Conservation (phyloP, 441 rosid species). For the Pelargonium australe region DNA sequence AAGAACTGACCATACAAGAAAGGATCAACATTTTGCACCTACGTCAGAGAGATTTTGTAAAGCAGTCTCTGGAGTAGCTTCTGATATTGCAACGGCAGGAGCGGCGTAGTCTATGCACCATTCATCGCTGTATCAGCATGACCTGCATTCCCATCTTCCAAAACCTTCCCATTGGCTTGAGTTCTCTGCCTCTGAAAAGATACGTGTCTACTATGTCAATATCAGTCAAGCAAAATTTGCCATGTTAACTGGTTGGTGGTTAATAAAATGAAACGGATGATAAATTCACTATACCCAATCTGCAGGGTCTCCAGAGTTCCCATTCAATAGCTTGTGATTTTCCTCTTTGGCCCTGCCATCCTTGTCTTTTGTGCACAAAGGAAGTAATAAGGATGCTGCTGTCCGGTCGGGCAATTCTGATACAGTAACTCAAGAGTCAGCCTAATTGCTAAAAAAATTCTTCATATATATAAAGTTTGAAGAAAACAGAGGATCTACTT, state of each 20-base stretch:
- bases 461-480: neutral
- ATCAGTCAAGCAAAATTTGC: neutral
- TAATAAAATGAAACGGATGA: constrained; percentile 6
- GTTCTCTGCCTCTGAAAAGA: constrained; percentile 66
- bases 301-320: constrained; percentile 71
- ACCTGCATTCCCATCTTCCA: constrained; percentile 57
- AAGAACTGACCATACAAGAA: constrained; percentile 15
- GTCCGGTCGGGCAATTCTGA: constrained; percentile 87
- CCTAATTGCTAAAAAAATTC: neutral
- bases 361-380: constrained; percentile 57
- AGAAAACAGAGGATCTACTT: too few relatives aligned
- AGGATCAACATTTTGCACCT: constrained; percentile 13
- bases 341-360: constrained; percentile 71
- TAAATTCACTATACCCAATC: constrained; percentile 55
- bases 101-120: constrained; percentile 51
- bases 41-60: constrained; percentile 14
- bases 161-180: constrained; percentile 76
- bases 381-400: constrained; percentile 45
- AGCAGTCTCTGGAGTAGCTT: constrained; percentile 16
- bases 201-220: neutral
- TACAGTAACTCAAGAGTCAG: constrained; percentile 21
- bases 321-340: constrained; percentile 92
- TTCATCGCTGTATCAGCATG: constrained; percentile 63
- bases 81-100: constrained; percentile 3
- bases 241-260: neutral